Percentiles rank a stretch among this genome's conserved stretches.
These are phyloP conservation scores for Pisolithus orientalis DNA, from an alignment of 768 basidiomycete genomes.

Conservation along the genomic window DNA sequence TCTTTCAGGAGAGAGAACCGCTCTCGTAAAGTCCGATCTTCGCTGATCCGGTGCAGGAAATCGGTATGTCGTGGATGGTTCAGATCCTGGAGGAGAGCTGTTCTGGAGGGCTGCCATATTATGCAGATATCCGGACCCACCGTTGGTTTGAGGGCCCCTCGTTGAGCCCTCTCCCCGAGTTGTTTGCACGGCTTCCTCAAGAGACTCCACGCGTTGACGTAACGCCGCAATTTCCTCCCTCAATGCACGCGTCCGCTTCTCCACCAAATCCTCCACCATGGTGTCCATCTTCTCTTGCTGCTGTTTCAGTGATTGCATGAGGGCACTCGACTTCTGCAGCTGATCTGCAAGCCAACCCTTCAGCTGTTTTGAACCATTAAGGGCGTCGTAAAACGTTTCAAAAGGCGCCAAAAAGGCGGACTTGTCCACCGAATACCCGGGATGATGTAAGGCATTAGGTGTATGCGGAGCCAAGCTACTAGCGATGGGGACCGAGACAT, in stretches of 20 bases:
- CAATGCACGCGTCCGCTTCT: constrained; percentile 52
- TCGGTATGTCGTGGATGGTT: constrained; percentile 36
- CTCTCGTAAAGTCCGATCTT: constrained; percentile 29
- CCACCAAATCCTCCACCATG: constrained; percentile 53
- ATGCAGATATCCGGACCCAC: constrained; percentile 15
- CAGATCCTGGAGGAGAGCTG: constrained; percentile 25
- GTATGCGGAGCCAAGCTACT: constrained; percentile 62
- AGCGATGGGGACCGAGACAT: constrained; percentile 63
- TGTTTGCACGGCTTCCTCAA: constrained; percentile 44
- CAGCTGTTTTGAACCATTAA: constrained; percentile 73
- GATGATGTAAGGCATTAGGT: constrained; percentile 57
- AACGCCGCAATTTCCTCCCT: constrained; percentile 56
- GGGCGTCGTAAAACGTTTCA: constrained; percentile 77
- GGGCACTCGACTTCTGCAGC: constrained; percentile 53
- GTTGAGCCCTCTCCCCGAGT: constrained; percentile 18
- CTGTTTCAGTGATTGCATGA: constrained; percentile 46
- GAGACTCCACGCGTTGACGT: constrained; percentile 58
- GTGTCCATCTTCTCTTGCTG: constrained; percentile 62
- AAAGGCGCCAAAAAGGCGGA: constrained; percentile 78
- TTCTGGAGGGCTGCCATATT: constrained; percentile 30
- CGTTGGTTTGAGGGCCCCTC: constrained; percentile 8
- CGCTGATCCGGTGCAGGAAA: constrained; percentile 39
- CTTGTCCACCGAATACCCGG: constrained; percentile 58
- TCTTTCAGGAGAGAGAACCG: constrained; percentile 38
- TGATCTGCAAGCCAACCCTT: constrained; percentile 75